Conservation (phyloP, 345 rosid species). For the Salix purpurea region DNA sequence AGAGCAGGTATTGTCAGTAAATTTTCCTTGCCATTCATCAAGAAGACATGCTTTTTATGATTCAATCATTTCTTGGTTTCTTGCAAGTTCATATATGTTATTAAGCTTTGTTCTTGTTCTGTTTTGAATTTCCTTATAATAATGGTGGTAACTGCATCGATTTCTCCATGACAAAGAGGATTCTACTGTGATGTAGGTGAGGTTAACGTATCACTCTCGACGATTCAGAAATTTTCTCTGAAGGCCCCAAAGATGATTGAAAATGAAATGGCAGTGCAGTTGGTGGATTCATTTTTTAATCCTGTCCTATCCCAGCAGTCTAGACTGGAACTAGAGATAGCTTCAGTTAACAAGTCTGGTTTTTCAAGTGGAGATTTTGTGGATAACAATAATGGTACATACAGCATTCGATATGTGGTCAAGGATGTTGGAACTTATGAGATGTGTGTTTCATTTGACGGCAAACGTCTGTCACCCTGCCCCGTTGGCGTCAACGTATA, state of each 20-base stretch:
- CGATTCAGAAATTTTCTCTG: constrained; percentile 37
- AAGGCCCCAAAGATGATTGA: constrained; percentile 60
- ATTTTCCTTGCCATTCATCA: background rate
- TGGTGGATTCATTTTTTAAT: constrained; percentile 57
- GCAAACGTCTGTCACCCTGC: constrained; percentile 43
- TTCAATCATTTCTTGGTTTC: background rate
- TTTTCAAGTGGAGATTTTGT: constrained; percentile 56
- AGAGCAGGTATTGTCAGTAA: constrained; percentile 44
- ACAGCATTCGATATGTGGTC: constrained; percentile 51
- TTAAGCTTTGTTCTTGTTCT: background rate
- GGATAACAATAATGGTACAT: constrained; percentile 69
- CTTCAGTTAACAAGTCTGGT: constrained; percentile 56
- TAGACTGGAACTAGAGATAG: constrained; percentile 57
- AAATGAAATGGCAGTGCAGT: constrained; percentile 63
- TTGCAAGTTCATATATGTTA: background rate
- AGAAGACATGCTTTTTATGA: background rate
- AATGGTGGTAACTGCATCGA: background rate
- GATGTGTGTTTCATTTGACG: constrained; percentile 53
- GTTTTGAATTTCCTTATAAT: background rate
- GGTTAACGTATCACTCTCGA: constrained; percentile 51
- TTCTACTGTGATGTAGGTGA: constrained; percentile 41
- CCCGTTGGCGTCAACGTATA: constrained; percentile 60
- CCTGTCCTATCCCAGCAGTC: constrained; percentile 53
- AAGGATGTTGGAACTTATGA: constrained; percentile 70
- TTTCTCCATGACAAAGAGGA: background rate